Evolutionary conservation across 164 flowering plant genomes (phyloP).

Genomic region (Euptelea pleiosperma): DNA sequence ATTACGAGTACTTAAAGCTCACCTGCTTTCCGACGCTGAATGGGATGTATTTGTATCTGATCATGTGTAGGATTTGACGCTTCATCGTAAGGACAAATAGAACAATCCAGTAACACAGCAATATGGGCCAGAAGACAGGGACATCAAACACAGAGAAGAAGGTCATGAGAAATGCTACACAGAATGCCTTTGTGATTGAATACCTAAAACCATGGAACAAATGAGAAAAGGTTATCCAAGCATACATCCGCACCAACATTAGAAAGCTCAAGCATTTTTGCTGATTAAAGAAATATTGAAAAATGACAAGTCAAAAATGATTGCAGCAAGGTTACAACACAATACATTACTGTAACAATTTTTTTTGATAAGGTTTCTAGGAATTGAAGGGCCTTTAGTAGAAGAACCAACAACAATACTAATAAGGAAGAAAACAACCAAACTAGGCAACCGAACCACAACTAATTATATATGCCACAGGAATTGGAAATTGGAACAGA

Average conservation of each 20-base stretch:
- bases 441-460: too few species aligned
- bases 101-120: conserved; percentile 69
- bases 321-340: not conserved
- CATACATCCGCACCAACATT: not conserved
- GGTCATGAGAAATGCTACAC: conserved; percentile 67
- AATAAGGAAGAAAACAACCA: too few species aligned
- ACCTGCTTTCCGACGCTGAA: conserved; percentile 78
- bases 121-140: conserved; percentile 81
- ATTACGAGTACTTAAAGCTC: conserved; percentile 9
- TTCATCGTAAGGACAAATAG: conserved; percentile 76
- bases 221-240: not conserved
- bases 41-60: conserved; percentile 65
- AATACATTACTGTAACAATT: not conserved
- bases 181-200: conserved; percentile 66
- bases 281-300: not conserved
- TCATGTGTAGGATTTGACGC: conserved; percentile 80
- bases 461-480: too few species aligned
- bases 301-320: not conserved
- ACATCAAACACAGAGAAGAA: conserved; percentile 75
- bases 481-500: too few species aligned
- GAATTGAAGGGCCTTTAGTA: too few species aligned
- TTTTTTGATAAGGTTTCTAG: too few species aligned
- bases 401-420: too few species aligned
- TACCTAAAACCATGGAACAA: conserved; percentile 42
- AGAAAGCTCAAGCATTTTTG: not conserved